Conservation (phyloP, 2,329 filamentous ascomycete genomes). For the Coniochaeta ligniaria region DNA sequence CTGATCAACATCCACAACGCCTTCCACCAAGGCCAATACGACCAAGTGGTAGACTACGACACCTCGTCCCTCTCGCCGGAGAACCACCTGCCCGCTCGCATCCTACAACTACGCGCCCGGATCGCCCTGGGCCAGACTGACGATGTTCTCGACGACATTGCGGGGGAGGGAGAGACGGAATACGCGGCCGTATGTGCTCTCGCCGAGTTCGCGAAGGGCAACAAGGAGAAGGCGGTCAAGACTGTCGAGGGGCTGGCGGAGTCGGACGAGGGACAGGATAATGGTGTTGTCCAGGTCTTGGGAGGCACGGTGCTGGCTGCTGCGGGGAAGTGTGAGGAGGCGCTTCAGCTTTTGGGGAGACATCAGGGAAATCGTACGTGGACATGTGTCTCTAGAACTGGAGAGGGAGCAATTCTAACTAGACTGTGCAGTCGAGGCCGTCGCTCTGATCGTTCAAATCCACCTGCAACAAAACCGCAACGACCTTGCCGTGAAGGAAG, state of each 20-base stretch:
- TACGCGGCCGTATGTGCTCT: slow-evolving; percentile 70
- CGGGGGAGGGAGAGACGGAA: slow-evolving; percentile 60
- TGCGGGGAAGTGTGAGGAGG: slow-evolving; percentile 77
- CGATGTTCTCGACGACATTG: slow-evolving; percentile 63
- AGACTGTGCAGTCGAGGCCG: slow-evolving; percentile 53
- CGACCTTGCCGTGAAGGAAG: slow-evolving; percentile 87
- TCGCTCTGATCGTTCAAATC: slow-evolving; percentile 86
- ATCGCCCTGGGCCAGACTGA: slow-evolving; percentile 74
- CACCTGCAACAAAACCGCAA: slow-evolving; percentile 86
- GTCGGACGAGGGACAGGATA: slow-evolving; percentile 52
- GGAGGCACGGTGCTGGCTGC: slow-evolving; percentile 76
- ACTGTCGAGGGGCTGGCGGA: slow-evolving; percentile 61
- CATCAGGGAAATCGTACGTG: slow-evolving; percentile 78
- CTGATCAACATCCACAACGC: slow-evolving; percentile 64
- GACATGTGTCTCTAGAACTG: not conserved
- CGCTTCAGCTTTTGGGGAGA: slow-evolving; percentile 68
- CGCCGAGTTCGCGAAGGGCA: slow-evolving; percentile 58
- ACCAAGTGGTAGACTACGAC: slow-evolving; percentile 80
- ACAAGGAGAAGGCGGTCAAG: slow-evolving; percentile 53
- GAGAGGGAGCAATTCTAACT: not conserved
- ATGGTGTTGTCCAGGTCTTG: slow-evolving; percentile 73
- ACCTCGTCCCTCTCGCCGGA: slow-evolving; percentile 69
- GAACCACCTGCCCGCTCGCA: slow-evolving; percentile 68
- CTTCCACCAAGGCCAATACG: slow-evolving; percentile 78
- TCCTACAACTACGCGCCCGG: slow-evolving; percentile 75